phyloP scores from a whole-genome alignment of 805 yeast species.

The Pichia cabralensis region DNA sequence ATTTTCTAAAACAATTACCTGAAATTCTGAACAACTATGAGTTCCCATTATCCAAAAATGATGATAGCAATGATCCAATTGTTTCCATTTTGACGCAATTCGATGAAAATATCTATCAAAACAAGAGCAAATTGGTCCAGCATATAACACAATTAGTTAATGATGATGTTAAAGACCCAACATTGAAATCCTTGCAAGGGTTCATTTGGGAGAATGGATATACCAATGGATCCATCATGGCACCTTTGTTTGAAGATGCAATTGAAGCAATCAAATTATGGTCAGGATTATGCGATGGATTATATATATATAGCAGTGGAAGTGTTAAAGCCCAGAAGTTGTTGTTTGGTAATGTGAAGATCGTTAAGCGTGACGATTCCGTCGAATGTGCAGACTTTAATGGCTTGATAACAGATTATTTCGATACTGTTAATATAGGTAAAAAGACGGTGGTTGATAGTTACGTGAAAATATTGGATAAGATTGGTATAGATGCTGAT shows the following conservation, averaged over 20 bases:
- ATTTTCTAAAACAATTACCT: conserved; percentile 47
- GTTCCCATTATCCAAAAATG: conserved; percentile 29
- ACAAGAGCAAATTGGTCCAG: conserved; percentile 26
- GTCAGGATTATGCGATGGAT: conserved; percentile 22
- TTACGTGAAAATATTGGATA: conserved; percentile 44
- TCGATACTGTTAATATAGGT: conserved; percentile 81
- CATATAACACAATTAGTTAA: conserved; percentile 51
- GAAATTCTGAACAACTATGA: conserved; percentile 21
- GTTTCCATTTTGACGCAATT: conserved; percentile 32
- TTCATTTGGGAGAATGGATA: conserved; percentile 76
- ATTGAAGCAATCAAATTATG: conserved; percentile 41
- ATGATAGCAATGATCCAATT: conserved; percentile 17
- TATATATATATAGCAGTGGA: conserved; percentile 84
- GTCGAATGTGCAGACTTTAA: conserved; percentile 38
- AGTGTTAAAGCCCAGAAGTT: conserved; percentile 80
- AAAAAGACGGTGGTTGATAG: conserved; percentile 49
- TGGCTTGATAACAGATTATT: conserved; percentile 50
- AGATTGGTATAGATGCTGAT: conserved; percentile 12
- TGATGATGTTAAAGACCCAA: conserved; percentile 67
- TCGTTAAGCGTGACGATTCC: conserved; percentile 17
- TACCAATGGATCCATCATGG: conserved; percentile 59
- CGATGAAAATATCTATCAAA: conserved; percentile 27
- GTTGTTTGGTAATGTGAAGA: conserved; percentile 55
- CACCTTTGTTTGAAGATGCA: conserved; percentile 73
- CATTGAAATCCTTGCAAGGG: conserved; percentile 74